Conservation (phyloP, 176 grass and related monocot species). For the Phoenix dactylifera region DNA sequence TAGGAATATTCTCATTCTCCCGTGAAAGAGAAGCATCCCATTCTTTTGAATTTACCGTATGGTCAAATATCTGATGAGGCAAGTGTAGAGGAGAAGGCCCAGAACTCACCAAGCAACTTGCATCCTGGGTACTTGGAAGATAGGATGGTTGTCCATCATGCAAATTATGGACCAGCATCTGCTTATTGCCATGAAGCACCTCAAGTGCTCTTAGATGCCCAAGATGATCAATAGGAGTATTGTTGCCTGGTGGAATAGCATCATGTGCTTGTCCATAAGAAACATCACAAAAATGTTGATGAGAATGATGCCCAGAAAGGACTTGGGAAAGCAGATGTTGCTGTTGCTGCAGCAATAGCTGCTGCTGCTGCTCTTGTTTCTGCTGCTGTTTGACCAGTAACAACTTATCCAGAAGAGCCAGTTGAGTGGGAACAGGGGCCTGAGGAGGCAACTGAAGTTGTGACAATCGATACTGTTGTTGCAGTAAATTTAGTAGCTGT, state of each 20-base stretch:
- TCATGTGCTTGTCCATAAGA: conserved; percentile 33
- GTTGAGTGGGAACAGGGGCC: conserved; percentile 45
- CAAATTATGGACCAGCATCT: conserved; percentile 28
- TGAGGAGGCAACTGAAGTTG: conserved; percentile 81
- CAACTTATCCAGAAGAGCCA: conserved; percentile 78
- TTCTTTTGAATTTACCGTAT: conserved; percentile 30
- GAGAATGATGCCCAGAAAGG: conserved; percentile 20
- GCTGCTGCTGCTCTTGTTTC: conserved; percentile 55
- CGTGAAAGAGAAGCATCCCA: conserved; percentile 13
- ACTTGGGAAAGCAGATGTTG: conserved; percentile 58
- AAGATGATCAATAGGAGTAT: conserved; percentile 30
- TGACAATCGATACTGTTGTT: conserved; percentile 79
- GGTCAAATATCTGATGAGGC: conserved; percentile 33
- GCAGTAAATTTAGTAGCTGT: conserved; percentile 53
- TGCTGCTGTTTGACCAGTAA: conserved; percentile 91
- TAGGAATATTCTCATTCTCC: conserved; percentile 22
- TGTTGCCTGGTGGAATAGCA: conserved; percentile 29
- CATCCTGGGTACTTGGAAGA: conserved; percentile 32
- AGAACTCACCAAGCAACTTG: conserved; percentile 28
- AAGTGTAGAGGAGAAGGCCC: conserved; percentile 13
- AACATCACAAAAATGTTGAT: conserved; percentile 39
- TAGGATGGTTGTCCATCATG: conserved; percentile 26
- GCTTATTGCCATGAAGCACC: conserved; percentile 31
- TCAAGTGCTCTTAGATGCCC: conserved; percentile 48
- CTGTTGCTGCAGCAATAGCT: conserved; percentile 32